Evolutionary conservation across 2,329 filamentous ascomycete genomes (phyloP).

Genomic region (Claviceps pazoutovae): DNA sequence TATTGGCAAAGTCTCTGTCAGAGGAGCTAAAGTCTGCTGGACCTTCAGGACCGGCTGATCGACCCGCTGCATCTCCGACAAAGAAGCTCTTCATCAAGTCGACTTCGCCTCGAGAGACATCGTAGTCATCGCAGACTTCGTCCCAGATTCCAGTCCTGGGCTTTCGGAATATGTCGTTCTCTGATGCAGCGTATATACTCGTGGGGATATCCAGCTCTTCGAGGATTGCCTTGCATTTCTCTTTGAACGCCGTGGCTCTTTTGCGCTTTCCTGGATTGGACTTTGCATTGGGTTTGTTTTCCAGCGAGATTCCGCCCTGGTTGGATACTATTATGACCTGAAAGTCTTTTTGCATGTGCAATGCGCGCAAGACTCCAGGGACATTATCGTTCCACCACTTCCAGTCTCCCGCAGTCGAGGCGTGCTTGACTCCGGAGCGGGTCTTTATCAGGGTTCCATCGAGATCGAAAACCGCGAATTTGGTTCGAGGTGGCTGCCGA

Average conservation of each 20-base stretch:
- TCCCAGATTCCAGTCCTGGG: conserved; percentile 84
- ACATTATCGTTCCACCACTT: conserved; percentile 80
- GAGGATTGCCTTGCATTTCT: conserved; percentile 59
- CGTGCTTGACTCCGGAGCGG: conserved; percentile 67
- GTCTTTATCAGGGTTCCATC: conserved; percentile 81
- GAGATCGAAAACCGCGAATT: conserved; percentile 60
- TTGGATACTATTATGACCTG: conserved; percentile 74
- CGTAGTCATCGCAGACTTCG: conserved; percentile 43
- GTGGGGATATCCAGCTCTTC: conserved; percentile 60
- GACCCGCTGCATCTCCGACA: conserved; percentile 72
- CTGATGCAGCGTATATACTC: conserved; percentile 75
- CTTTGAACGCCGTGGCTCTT: conserved; percentile 67
- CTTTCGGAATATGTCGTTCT: conserved; percentile 71
- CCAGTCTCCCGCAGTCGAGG: conserved; percentile 64
- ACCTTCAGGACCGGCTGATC: conserved; percentile 26
- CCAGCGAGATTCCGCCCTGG: conserved; percentile 69
- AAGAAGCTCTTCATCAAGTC: conserved; percentile 65
- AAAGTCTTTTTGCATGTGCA: conserved; percentile 58
- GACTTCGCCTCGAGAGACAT: conserved; percentile 41
- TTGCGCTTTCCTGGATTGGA: conserved; percentile 47
- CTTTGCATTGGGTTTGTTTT: conserved; percentile 53
- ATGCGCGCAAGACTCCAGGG: conserved; percentile 48
- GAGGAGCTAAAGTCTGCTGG: conserved; percentile 51
- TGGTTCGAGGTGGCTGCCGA: conserved; percentile 25
- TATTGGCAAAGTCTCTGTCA: conserved; percentile 69